Conservation (phyloP, 257 asterid species). For the Capsicum pubescens region DNA sequence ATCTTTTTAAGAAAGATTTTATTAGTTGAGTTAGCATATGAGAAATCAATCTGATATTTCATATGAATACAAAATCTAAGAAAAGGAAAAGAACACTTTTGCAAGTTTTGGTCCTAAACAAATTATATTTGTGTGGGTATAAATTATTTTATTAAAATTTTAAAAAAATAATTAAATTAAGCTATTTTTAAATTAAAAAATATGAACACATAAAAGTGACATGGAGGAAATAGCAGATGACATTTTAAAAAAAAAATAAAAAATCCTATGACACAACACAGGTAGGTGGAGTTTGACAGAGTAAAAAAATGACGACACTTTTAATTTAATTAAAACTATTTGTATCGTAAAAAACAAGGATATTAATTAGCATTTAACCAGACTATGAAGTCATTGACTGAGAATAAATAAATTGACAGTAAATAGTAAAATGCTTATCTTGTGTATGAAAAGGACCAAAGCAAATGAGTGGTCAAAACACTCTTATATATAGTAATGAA, state of each 20-base stretch:
- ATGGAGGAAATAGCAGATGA: background rate
- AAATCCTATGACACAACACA: background rate
- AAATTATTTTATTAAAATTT: too few species aligned
- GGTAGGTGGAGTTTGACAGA: background rate
- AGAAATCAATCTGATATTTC: too few species aligned
- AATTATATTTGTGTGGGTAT: too few species aligned
- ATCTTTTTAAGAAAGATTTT: too few species aligned
- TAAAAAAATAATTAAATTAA: too few species aligned
- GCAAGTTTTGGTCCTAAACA: too few species aligned
- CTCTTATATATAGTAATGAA: background rate
- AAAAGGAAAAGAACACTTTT: too few species aligned
- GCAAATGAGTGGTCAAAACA: background rate
- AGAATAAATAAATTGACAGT: background rate
- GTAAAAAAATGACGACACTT: too few species aligned
- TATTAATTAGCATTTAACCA: background rate
- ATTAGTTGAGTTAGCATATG: too few species aligned
- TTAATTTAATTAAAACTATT: background rate
- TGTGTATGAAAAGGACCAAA: background rate
- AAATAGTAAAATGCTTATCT: background rate
- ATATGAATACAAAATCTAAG: too few species aligned
- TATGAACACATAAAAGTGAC: too few species aligned
- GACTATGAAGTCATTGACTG: constrained; percentile 20
- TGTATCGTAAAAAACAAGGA: background rate
- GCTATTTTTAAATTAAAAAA: too few species aligned
- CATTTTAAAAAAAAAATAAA: background rate